Evolutionary conservation across 805 yeast species (phyloP).

Genomic region (Candida ulmi): DNA sequence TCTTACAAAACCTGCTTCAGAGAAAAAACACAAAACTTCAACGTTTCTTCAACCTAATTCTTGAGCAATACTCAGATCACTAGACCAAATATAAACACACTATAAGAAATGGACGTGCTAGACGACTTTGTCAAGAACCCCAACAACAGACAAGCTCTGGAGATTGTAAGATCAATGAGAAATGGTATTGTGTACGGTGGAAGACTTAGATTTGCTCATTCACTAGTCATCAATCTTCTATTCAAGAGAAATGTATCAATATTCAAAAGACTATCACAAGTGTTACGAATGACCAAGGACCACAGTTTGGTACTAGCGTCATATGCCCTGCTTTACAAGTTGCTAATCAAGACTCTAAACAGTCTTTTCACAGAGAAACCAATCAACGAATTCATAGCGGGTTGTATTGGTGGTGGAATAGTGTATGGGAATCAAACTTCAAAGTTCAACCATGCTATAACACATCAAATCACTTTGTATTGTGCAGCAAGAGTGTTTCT

Average conservation of each 20-base stretch:
- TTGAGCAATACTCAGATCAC: too few species aligned
- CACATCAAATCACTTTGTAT: constrained; percentile 72
- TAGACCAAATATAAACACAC: too few species aligned
- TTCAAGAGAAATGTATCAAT: constrained; percentile 30
- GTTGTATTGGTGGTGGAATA: constrained; percentile 32
- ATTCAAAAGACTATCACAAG: constrained; percentile 37
- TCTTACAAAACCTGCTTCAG: too few species aligned
- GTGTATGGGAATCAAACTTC: constrained; percentile 33
- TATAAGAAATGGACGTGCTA: constrained; percentile 8
- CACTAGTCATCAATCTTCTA: constrained; percentile 53
- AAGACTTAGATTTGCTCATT: constrained; percentile 56
- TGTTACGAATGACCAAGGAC: constrained; percentile 45
- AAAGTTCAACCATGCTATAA: constrained; percentile 38
- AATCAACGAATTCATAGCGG: constrained; percentile 26
- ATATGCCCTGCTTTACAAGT: constrained; percentile 50
- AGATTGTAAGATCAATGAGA: constrained; percentile 33
- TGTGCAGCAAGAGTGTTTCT: constrained; percentile 63
- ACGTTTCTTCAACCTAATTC: too few species aligned
- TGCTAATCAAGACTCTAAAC: constrained; percentile 26
- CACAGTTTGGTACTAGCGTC: constrained; percentile 53
- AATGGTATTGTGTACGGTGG: constrained; percentile 54
- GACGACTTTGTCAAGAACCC: constrained; percentile 28
- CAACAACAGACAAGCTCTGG: constrained; percentile 27
- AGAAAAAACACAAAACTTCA: too few species aligned
- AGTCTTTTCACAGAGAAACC: constrained; percentile 14